Base-by-base conservation (phyloP, 108 stramenopile genomes). In the Cyclotella cryptica region DNA sequence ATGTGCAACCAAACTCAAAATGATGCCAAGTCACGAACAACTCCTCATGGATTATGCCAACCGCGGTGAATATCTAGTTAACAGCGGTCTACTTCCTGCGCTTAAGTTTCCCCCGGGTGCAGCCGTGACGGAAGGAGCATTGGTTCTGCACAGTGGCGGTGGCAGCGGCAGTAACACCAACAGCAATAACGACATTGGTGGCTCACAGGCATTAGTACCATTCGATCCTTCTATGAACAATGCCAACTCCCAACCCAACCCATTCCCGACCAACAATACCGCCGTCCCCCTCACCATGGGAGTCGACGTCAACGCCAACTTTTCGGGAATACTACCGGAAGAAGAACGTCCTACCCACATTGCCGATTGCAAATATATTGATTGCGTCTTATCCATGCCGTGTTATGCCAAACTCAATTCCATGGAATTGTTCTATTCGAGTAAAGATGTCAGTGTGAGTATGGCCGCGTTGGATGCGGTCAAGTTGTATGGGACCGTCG, bases 331-430 rank as follows among this genome's bases (percentile, higher is more conserved):
- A 46, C 45, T 52, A 15, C 27, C 61, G 10, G 69, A 75, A 53
- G 74, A 72, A 47, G 68, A 75, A 27, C 62, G 81, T 28, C 81
- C 75, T 26, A 28, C 81, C 10, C 59, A 76, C 47, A 69, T 83
- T 44, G 81, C 81, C 40, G 71, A 83, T 30, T 72, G 81, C 51
- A 83, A 77, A 62, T 83, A 83, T n/a, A 67, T 83, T 47, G 81
- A 83, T 55, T 18, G 42, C 17, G 41, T 83, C 10, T 67, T 83
- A 21, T 53, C 46, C 27, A 69, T 84, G 72, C 83, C 83, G 17
- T 69, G 72, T 29, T 78, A 78, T 73, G 68, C 75, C 24, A 84
- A 77, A 53, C 41, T 84, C 6, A 73, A 74, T 59, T 69, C 75
- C 30, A 61, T 73, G 26, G 82, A 75, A 12, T 43, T 83, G 28